Percentiles rank a stretch among this genome's conserved stretches.
These are phyloP conservation scores for Blastobotrys mokoenaii DNA, from an alignment of 805 yeast species.

Conservation along the genomic window DNA sequence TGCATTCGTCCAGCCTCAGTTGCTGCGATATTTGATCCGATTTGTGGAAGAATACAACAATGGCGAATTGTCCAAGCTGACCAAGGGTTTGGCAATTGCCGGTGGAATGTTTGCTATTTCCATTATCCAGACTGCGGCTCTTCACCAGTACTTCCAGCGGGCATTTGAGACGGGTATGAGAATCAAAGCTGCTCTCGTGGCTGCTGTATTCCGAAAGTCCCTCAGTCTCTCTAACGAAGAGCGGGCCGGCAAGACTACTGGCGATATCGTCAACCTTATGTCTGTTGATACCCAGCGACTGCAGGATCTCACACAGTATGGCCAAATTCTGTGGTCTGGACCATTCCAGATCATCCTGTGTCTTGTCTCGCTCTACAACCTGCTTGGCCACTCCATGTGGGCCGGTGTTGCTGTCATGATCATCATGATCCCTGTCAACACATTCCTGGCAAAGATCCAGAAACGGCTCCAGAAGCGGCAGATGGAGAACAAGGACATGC, in stretches of 20 bases:
- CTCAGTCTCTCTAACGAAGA: conserved; percentile 48
- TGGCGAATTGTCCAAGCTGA: conserved; percentile 29
- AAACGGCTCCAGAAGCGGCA: conserved; percentile 65
- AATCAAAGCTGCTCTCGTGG: conserved; percentile 56
- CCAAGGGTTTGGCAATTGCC: conserved; percentile 58
- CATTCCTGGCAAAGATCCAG: conserved; percentile 32
- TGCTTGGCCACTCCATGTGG: conserved; percentile 84
- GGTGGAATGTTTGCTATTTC: conserved; percentile 55
- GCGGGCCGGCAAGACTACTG: conserved; percentile 53
- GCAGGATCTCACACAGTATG: conserved; percentile 61
- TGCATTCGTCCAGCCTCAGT: conserved; percentile 82
- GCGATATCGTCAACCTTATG: conserved; percentile 72
- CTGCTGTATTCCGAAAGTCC: conserved; percentile 59
- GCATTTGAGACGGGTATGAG: conserved; percentile 52
- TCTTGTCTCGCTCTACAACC: conserved; percentile 59
- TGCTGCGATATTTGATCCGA: conserved; percentile 56
- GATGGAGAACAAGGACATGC: conserved; percentile 74
- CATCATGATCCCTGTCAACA: conserved; percentile 76
- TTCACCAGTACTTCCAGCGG: conserved; percentile 56
- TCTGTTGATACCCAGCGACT: conserved; percentile 65
- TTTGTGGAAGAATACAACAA: conserved; percentile 43
- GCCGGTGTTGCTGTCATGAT: conserved; percentile 71
- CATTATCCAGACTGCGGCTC: conserved; percentile 49
- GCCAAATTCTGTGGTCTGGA: conserved; percentile 84
- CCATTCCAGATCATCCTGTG: conserved; percentile 84